Evolutionary conservation across 2,329 filamentous ascomycete species (phyloP).

Genomic region (Cytospora leucostoma): DNA sequence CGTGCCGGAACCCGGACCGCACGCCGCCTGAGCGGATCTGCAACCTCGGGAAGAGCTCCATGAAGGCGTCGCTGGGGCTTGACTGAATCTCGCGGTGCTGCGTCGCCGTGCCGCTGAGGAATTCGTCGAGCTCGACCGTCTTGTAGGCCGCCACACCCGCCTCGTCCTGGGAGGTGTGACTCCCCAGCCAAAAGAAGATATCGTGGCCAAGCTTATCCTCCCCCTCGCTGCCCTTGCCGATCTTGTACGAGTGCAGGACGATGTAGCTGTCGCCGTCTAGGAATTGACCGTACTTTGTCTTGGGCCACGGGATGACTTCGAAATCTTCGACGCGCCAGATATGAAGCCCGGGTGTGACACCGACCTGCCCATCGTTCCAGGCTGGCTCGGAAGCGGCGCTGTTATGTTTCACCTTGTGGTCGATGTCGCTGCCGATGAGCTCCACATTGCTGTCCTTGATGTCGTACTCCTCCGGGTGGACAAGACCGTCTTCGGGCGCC

Average conservation of each 20-base stretch:
- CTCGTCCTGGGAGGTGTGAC: constrained; percentile 67
- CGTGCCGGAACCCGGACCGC: constrained; percentile 63
- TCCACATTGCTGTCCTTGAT: constrained; percentile 70
- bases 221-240: constrained; percentile 41
- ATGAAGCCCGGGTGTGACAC: constrained; percentile 54
- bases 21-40: constrained; percentile 64
- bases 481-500: constrained; percentile 62
- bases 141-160: constrained; percentile 70
- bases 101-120: constrained; percentile 60
- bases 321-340: constrained; percentile 71
- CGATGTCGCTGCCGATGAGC: constrained; percentile 63
- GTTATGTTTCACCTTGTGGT: constrained; percentile 68
- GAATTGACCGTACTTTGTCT: constrained; percentile 59
- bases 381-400: constrained; percentile 66
- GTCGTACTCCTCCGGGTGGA: constrained; percentile 65
- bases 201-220: constrained; percentile 55
- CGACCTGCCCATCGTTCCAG: constrained; percentile 62
- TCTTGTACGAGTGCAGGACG: constrained; percentile 60
- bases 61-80: constrained; percentile 60
- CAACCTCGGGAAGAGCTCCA: constrained; percentile 60
- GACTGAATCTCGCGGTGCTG: constrained; percentile 67
- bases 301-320: constrained; percentile 62
- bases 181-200: constrained; percentile 71
- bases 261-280: constrained; percentile 71
- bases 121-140: constrained; percentile 70